Evolutionary conservation across 2,329 filamentous ascomycete genomes (phyloP).

Genomic region (Calonectria crousiana): DNA sequence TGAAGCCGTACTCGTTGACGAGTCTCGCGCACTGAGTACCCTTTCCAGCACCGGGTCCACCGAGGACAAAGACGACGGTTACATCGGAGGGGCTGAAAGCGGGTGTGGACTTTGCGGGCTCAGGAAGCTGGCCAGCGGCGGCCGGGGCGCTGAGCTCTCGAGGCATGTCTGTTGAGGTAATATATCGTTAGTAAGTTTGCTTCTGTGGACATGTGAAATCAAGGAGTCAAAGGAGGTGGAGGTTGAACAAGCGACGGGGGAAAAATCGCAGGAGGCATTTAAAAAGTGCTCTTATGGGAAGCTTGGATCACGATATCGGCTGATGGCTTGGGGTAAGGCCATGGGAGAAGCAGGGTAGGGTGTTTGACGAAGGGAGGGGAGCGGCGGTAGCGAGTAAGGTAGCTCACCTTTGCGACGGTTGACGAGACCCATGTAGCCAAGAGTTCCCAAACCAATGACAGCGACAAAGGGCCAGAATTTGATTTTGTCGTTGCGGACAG

Average conservation of each 20-base stretch:
- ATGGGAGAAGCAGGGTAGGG: slow-evolving; percentile 11
- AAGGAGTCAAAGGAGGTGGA: slow-evolving; percentile 12
- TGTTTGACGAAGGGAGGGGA: slow-evolving; percentile 15
- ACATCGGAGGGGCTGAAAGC: slow-evolving; percentile 82
- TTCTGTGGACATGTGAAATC: slow-evolving; percentile 6
- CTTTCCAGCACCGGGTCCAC: slow-evolving; percentile 95
- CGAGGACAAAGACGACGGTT: slow-evolving; percentile 96
- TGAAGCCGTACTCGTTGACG: slow-evolving; percentile 89
- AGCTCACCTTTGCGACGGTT: slow-evolving; percentile 63
- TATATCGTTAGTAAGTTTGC: slow-evolving; percentile 16
- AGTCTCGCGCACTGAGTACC: slow-evolving; percentile 95
- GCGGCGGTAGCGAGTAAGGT: slow-evolving; percentile 1
- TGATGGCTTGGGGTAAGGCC: slow-evolving; percentile 22
- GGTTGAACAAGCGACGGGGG: slow-evolving; percentile 2
- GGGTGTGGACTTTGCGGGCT: slow-evolving; percentile 66
- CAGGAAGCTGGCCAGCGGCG: slow-evolving; percentile 52
- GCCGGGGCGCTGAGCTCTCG: slow-evolving; percentile 27
- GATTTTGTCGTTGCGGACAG: slow-evolving; percentile 53
- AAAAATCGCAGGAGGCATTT: slow-evolving; percentile 12
- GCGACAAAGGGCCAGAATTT: slow-evolving; percentile 71
- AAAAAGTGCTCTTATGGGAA: slow-evolving; percentile 14
- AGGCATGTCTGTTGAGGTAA: slow-evolving; percentile 26
- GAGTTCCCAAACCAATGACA: slow-evolving; percentile 61
- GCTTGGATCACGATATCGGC: slow-evolving; percentile 27
- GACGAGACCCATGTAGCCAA: slow-evolving; percentile 63